These are phyloP conservation scores for Lactarius evosmus DNA, from an alignment of 768 basidiomycete genomes.

Conservation along the genomic window DNA sequence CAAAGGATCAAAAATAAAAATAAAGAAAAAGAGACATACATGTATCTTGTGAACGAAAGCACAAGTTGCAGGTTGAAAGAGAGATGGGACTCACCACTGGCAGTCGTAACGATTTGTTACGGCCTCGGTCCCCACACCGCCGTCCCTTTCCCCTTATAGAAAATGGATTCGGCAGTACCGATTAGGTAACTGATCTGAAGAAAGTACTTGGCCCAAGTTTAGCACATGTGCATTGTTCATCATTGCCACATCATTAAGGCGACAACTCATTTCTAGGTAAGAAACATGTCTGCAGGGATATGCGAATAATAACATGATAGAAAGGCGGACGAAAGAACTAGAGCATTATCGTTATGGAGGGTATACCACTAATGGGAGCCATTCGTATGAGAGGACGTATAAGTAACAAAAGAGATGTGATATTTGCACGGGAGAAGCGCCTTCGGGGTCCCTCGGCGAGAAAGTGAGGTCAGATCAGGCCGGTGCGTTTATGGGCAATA, in stretches of 20 bases:
- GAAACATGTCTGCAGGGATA: background rate
- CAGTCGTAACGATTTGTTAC: background rate
- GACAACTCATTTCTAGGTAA: slow-evolving; percentile 6
- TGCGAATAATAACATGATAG: background rate
- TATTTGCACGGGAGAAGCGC: background rate
- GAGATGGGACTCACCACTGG: background rate
- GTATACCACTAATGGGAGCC: background rate
- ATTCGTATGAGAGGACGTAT: no score
- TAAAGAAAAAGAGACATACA: slow-evolving; percentile 13
- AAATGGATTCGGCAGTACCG: background rate
- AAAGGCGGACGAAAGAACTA: background rate
- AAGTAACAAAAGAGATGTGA: background rate
- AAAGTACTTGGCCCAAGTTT: no score
- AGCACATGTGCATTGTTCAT: background rate
- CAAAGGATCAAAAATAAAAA: slow-evolving; percentile 6
- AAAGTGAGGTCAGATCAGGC: background rate
- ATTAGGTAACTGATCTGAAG: slow-evolving; percentile 11
- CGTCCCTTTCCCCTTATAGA: background rate
- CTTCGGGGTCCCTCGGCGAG: background rate
- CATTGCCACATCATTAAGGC: background rate
- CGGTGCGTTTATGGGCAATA: background rate
- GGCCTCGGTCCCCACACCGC: background rate
- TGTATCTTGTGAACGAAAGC: slow-evolving; percentile 1
- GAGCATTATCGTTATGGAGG: background rate
- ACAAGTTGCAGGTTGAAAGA: background rate